A percentile compares a stretch with the other conserved stretches of the same genome.
Conservation (phyloP, 2,329 filamentous ascomycete genomes). For the Aspergillus calidoustus region DNA sequence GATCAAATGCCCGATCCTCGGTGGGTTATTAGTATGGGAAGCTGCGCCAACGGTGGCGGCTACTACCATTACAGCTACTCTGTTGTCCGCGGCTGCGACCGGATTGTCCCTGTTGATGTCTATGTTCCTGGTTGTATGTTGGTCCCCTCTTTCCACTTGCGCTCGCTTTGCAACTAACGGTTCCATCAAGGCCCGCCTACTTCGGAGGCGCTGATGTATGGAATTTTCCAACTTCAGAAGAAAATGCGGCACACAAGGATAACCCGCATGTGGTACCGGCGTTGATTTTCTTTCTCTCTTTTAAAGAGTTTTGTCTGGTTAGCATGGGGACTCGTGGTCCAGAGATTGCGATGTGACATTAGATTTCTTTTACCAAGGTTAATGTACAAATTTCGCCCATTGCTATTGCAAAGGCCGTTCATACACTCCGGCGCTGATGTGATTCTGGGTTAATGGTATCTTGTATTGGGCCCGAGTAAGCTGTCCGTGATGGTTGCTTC, state of each 20-base stretch:
- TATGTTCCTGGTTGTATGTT: conserved; percentile 80
- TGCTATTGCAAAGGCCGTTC: neutral
- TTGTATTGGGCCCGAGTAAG: neutral
- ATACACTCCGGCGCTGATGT: neutral
- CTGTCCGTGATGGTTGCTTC: too few relatives aligned
- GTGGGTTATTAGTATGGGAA: conserved; percentile 87
- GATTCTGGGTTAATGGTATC: neutral
- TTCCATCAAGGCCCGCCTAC: conserved; percentile 52
- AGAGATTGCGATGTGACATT: conserved; percentile 9
- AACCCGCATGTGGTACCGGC: conserved; percentile 63
- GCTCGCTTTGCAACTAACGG: conserved; percentile 13
- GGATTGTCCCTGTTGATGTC: conserved; percentile 81
- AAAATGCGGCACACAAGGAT: conserved; percentile 70
- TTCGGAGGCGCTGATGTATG: conserved; percentile 61
- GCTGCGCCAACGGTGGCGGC: conserved; percentile 82
- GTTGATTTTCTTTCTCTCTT: conserved; percentile 34
- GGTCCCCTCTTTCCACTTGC: neutral
- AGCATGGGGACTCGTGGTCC: neutral
- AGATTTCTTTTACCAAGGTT: conserved; percentile 11
- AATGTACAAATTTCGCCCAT: conserved; percentile 13
- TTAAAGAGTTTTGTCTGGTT: neutral
- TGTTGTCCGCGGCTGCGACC: conserved; percentile 76
- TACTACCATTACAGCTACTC: conserved; percentile 90
- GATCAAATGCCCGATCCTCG: conserved; percentile 95
- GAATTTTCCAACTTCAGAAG: conserved; percentile 79